Percentiles rank a stretch among this genome's conserved stretches.
phyloP scores from a whole-genome alignment of 495 filamentous ascomycete genomes.

The Astrocystis sublimbata region DNA sequence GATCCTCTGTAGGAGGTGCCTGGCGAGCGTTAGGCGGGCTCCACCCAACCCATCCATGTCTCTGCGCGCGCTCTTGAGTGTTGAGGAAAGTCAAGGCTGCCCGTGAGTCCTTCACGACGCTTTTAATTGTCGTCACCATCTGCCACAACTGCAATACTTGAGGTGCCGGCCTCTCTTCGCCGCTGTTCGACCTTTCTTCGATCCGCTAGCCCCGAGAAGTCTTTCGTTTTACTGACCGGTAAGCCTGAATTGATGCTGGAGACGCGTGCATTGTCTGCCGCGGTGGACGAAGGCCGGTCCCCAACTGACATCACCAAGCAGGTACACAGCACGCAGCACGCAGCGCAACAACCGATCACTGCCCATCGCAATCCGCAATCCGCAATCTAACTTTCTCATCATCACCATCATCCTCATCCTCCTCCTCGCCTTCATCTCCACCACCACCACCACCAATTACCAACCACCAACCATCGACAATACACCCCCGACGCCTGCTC shows the following conservation, averaged over 20 bases:
- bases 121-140: constrained; percentile 12
- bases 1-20: background rate
- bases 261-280: constrained; percentile 14
- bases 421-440: background rate
- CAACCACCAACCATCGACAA: too few relatives aligned
- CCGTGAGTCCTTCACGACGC: constrained; percentile 8
- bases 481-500: too few relatives aligned
- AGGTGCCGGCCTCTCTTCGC: background rate
- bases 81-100: background rate
- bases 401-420: too few relatives aligned
- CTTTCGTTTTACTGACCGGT: background rate
- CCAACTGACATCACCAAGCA: constrained; percentile 38
- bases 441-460: background rate
- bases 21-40: background rate
- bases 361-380: background rate
- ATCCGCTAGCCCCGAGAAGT: background rate
- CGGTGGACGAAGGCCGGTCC: constrained; percentile 21
- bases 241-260: constrained; percentile 1
- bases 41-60: background rate
- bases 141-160: constrained; percentile 2
- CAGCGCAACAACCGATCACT: constrained; percentile 7
- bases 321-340: constrained; percentile 21
- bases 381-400: background rate
- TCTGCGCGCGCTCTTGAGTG: constrained; percentile 9
- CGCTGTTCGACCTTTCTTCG: background rate